Percentiles rank a stretch among this genome's conserved stretches.
phyloP scores from a whole-genome alignment of 352 stramenopile species.

The Pythium rishiriense region DNA sequence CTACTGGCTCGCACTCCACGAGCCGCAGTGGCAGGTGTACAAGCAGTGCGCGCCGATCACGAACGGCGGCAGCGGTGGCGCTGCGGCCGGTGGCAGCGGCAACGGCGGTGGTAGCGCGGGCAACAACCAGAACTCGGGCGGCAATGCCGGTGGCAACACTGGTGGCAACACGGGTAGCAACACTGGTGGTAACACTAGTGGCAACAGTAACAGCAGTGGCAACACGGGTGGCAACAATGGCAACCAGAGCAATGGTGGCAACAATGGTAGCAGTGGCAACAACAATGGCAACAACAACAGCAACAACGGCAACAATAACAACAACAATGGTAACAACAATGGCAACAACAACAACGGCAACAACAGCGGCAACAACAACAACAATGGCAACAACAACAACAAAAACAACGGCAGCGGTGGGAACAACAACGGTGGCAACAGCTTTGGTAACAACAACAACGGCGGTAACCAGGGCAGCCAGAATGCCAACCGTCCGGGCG shows the following conservation, averaged over 20 bases:
- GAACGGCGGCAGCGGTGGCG: slow-evolving; percentile 1
- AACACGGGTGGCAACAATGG: not conserved
- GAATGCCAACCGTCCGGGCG: not conserved
- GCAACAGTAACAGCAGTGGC: not conserved
- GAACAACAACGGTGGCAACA: not conserved
- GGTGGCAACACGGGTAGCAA: slow-evolving; percentile 5
- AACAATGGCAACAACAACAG: not conserved
- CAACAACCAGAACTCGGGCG: not conserved
- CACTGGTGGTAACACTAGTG: slow-evolving; percentile 2
- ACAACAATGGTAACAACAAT: slow-evolving; percentile 4
- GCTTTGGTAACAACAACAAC: not conserved
- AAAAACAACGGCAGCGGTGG: slow-evolving; percentile 3
- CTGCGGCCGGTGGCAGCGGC: not conserved
- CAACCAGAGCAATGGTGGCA: not conserved
- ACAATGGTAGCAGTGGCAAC: slow-evolving; percentile 6
- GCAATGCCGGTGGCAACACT: not conserved
- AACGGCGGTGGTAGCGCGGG: not conserved
- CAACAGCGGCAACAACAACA: slow-evolving; percentile 3
- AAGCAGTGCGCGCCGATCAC: slow-evolving; percentile 31
- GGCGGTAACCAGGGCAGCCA: not conserved
- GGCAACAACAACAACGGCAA: slow-evolving; percentile 3
- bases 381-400: slow-evolving; percentile 2
- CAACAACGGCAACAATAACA: not conserved
- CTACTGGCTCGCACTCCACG: slow-evolving; percentile 37
- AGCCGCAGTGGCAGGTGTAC: slow-evolving; percentile 36